These are phyloP conservation scores for Geotrichum cucujoidarum DNA, from an alignment of 1,139 yeast species.

Conservation along the genomic window DNA sequence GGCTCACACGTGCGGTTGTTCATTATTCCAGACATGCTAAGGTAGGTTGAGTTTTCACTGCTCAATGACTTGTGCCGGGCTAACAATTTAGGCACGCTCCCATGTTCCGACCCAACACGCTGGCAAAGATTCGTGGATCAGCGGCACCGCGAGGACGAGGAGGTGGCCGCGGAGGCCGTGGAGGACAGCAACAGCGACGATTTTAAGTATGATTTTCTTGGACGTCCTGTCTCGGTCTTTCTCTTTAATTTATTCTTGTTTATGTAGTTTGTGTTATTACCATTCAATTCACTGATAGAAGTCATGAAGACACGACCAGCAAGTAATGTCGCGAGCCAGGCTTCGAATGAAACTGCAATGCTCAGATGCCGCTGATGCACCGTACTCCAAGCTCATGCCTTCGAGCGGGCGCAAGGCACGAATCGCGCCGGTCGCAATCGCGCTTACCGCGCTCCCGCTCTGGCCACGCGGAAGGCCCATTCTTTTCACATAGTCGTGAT, in stretches of 20 bases:
- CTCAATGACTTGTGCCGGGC: background rate
- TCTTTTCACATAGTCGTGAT: too few species aligned
- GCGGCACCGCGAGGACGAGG: slow-evolving; percentile 24
- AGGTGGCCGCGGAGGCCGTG: slow-evolving; percentile 26
- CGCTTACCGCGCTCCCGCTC: too few species aligned
- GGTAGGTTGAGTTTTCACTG: slow-evolving; percentile 22
- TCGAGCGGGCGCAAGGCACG: too few species aligned
- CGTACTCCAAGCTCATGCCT: too few species aligned
- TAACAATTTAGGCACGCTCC: slow-evolving; percentile 60
- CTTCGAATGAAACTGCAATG: too few species aligned
- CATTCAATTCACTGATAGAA: slow-evolving; percentile 2
- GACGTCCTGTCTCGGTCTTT: background rate
- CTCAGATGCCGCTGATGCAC: too few species aligned
- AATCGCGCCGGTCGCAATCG: too few species aligned
- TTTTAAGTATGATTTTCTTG: slow-evolving; percentile 7
- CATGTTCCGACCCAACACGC: slow-evolving; percentile 51
- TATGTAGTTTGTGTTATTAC: slow-evolving; percentile 8
- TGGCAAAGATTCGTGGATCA: slow-evolving; percentile 30
- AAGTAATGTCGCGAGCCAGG: too few species aligned
- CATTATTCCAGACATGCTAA: slow-evolving; percentile 79
- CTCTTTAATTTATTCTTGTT: slow-evolving; percentile 12
- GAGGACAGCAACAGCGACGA: slow-evolving; percentile 20
- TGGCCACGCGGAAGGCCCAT: too few species aligned
- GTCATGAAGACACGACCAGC: too few species aligned
- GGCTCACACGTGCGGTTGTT: slow-evolving; percentile 87